These are phyloP conservation scores for Boletus pseudo-olivaceus DNA, from an alignment of 768 basidiomycete species.

Conservation along the genomic window DNA sequence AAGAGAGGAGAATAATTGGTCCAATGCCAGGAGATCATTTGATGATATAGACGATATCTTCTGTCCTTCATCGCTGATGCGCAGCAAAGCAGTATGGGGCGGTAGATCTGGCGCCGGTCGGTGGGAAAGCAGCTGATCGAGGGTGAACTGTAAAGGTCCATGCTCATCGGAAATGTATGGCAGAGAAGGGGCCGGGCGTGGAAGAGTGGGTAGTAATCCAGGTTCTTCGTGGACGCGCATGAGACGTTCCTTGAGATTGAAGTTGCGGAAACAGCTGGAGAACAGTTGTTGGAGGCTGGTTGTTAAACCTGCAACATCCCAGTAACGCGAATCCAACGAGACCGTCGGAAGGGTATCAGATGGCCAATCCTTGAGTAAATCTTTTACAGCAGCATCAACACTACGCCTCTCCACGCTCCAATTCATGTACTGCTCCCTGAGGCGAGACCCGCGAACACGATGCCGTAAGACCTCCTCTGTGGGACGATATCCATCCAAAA, in stretches of 20 bases:
- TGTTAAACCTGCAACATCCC: neutral
- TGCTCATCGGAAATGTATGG: neutral
- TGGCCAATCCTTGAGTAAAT: conserved; percentile 12
- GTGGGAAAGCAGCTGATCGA: neutral
- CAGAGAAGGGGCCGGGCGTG: rapidly evolving
- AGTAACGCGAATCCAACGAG: neutral
- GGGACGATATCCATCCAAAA: conserved; percentile 13
- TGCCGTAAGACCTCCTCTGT: neutral
- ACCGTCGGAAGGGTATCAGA: neutral
- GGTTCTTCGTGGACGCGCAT: neutral
- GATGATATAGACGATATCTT: neutral
- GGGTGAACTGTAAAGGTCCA: neutral
- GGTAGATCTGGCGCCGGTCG: neutral
- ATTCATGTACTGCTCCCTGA: neutral
- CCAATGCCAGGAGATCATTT: neutral
- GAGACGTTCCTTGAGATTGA: neutral
- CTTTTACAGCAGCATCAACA: neutral
- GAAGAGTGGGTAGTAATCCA: neutral
- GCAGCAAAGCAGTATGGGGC: neutral
- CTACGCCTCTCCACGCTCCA: too few species aligned
- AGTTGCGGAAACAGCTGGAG: conserved; percentile 1
- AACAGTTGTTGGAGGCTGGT: neutral
- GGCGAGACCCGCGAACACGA: neutral
- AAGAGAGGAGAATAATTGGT: neutral
- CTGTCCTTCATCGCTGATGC: neutral